Percentiles rank a stretch among this genome's conserved stretches.
These are phyloP conservation scores for Cyberlindnera samutprakarnensis DNA, from an alignment of 805 yeast species.

Conservation along the genomic window DNA sequence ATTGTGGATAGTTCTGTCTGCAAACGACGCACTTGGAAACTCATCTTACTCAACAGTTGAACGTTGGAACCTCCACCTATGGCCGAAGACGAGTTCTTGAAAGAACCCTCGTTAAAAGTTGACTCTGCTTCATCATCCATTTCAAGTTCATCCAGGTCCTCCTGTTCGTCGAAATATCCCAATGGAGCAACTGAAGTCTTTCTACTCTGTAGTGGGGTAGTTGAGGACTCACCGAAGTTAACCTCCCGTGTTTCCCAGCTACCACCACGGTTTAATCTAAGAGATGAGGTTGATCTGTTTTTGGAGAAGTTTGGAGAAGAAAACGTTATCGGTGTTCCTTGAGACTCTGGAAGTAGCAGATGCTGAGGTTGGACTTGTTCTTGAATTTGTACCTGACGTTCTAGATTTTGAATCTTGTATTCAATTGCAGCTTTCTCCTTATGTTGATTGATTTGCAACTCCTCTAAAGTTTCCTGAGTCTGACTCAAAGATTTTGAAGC, in stretches of 20 bases:
- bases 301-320: constrained; percentile 5
- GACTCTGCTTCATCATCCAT: constrained; percentile 10
- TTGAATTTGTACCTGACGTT: constrained; percentile 9
- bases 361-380: constrained; percentile 13
- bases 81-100: constrained; percentile 3
- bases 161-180: constrained; percentile 10
- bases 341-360: constrained; percentile 7
- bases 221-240: constrained; percentile 40
- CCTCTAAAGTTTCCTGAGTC: constrained; percentile 19
- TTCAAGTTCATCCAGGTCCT: constrained; percentile 5
- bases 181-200: constrained; percentile 14
- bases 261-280: constrained; percentile 11
- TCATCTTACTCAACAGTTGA: constrained; percentile 68
- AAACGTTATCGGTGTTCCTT: background rate
- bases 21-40: constrained; percentile 67
- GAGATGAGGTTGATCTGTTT: constrained; percentile 13
- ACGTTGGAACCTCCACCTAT: constrained; percentile 29
- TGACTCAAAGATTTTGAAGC: constrained; percentile 21
- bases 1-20: constrained; percentile 69
- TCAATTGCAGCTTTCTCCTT: constrained; percentile 15
- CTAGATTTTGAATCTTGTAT: constrained; percentile 13
- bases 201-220: constrained; percentile 32
- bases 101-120: constrained; percentile 8
- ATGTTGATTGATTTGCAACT: constrained; percentile 8
- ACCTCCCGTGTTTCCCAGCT: constrained; percentile 25